Base-by-base conservation (phyloP, 352 stramenopile genomes). In the Phytophthora capsici region DNA sequence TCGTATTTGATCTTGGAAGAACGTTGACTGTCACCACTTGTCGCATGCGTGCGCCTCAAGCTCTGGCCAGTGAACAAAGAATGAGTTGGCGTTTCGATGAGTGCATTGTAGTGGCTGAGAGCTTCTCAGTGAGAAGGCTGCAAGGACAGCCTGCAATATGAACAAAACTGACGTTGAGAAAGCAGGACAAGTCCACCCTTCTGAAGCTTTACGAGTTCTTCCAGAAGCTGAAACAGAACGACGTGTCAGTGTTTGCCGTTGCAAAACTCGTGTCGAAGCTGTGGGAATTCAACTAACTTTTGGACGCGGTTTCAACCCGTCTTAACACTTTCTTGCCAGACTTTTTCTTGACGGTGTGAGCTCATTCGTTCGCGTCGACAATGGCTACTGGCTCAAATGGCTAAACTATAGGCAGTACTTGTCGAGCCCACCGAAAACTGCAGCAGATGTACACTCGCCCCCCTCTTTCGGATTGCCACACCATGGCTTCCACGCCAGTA, bases 11-110 rank as follows among this genome's bases (percentile, higher is more conserved):
- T 49, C 16, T 56, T 49, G 28, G 28, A 17, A 4, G 19, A 54
- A 2, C 19, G 12, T n/a, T n/a, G n/a, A n/a, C n/a, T n/a, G n/a
- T n/a, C n/a, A n/a, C n/a, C n/a, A n/a, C n/a, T n/a, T n/a, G n/a
- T n/a, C 44, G 38, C 55, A 60, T 28, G 54, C 66, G 53, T 71
- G 61, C 49, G 53, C 30, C 41, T 40, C 34, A 46, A 44, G 20
- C 19, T 36, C 66, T 70, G 54, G 59, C 48, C 61, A 71, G 54
- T 71, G 49, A 52, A 58, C 54, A 68, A 53, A 61, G 25, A 54
- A 68, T 16, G 13, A 20, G 22, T 36, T 23, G 20, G 34, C 16
- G 16, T 41, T 34, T 34, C 28, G 28, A 52, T 41, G 4, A 41
- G 36, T 41, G 36, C 36, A 10, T 30, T 13, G 28, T 34, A 14